Conservation (phyloP, 2,329 filamentous ascomycete genomes). For the Epichloe brachyelytri region DNA sequence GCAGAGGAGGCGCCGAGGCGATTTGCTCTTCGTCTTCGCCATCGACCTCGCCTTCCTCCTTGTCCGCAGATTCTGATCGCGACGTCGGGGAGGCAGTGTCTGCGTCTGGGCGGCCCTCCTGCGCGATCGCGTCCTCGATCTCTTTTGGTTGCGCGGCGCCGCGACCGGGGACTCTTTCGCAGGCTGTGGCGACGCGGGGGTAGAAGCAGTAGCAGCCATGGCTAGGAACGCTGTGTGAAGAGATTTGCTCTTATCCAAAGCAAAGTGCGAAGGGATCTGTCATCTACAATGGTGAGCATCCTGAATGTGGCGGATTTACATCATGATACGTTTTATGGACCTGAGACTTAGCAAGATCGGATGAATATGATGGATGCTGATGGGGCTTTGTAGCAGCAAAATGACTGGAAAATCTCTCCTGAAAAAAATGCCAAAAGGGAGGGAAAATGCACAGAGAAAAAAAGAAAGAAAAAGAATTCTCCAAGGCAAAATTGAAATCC, state of each 20-base stretch:
- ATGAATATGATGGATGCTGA: background rate
- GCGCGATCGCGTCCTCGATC: background rate
- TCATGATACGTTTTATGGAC: constrained; percentile 27
- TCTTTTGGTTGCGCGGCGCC: constrained; percentile 8
- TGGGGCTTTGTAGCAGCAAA: background rate
- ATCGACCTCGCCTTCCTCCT: constrained; percentile 4
- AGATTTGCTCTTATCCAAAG: constrained; percentile 4
- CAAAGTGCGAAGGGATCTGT: constrained; percentile 10
- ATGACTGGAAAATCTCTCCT: background rate
- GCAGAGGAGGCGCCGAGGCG: constrained; percentile 18
- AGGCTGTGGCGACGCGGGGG: constrained; percentile 5
- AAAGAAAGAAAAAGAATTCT: no score
- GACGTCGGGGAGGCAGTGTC: background rate
- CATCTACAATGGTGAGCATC: constrained; percentile 26
- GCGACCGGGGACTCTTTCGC: constrained; percentile 6
- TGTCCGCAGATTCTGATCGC: background rate
- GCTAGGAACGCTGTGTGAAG: background rate
- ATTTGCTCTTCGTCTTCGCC: background rate
- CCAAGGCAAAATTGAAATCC: no score
- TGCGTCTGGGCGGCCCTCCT: background rate
- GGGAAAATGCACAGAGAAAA: background rate
- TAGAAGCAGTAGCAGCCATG: constrained; percentile 4
- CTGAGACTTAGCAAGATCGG: constrained; percentile 19
- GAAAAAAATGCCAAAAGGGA: background rate
- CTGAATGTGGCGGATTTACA: constrained; percentile 17